Percentiles rank a stretch among this genome's conserved stretches.
phyloP scores from a whole-genome alignment of 768 basidiomycete species.

The Suillus sp. region DNA sequence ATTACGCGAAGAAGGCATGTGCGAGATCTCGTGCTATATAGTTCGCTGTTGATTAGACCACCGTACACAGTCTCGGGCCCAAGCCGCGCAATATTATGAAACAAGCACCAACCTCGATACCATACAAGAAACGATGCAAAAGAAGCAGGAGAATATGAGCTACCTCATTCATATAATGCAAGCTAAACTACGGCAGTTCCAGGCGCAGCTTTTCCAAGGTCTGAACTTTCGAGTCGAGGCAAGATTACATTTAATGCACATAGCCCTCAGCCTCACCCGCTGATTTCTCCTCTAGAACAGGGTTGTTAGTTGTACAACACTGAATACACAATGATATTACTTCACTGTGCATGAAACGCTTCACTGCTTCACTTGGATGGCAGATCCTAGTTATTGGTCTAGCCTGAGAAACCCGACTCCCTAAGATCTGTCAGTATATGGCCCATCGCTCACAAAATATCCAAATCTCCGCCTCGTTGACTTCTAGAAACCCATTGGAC shows the following conservation, averaged over 20 bases:
- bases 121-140: slow-evolving; percentile 84
- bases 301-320: neutral
- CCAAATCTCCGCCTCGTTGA: too few species aligned
- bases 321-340: neutral
- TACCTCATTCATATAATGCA: slow-evolving; percentile 76
- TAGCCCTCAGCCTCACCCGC: neutral
- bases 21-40: slow-evolving; percentile 6
- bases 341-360: neutral
- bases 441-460: too few species aligned
- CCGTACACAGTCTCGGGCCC: slow-evolving; percentile 71
- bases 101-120: slow-evolving; percentile 82
- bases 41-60: neutral
- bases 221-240: neutral
- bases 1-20: slow-evolving; percentile 90
- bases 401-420: neutral
- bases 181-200: slow-evolving; percentile 45
- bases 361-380: neutral
- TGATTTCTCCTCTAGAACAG: neutral
- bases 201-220: neutral
- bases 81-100: slow-evolving; percentile 82
- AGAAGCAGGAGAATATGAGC: slow-evolving; percentile 89
- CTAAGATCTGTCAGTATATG: neutral
- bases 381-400: neutral
- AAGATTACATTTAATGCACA: slow-evolving; percentile 2
- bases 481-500: neutral